These are phyloP conservation scores for Rhizopogon vulgaris DNA, from an alignment of 768 basidiomycete species.

Conservation along the genomic window DNA sequence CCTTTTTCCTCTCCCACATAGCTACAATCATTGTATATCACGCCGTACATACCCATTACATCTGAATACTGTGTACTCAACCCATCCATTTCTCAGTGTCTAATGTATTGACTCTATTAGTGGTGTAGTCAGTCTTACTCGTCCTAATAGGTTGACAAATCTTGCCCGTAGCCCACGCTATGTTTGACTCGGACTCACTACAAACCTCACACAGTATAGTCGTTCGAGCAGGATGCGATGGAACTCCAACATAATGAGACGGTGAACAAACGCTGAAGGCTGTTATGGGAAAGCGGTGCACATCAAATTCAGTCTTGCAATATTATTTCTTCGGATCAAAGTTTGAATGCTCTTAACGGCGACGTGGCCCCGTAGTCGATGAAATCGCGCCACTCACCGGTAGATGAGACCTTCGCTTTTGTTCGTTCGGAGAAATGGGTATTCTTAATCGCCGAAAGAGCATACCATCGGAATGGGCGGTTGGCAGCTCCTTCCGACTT, in stretches of 20 bases:
- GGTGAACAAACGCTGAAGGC: constrained; percentile 35
- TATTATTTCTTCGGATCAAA: constrained; percentile 22
- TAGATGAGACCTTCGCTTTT: constrained; percentile 39
- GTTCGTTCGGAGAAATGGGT: constrained; percentile 34
- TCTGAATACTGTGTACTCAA: background rate
- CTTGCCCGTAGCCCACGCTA: too few species aligned
- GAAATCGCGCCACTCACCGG: constrained; percentile 12
- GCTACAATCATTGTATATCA: background rate
- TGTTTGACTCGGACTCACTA: constrained; percentile 1
- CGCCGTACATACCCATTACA: background rate
- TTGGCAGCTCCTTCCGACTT: constrained; percentile 40
- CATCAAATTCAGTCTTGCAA: constrained; percentile 44
- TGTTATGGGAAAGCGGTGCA: constrained; percentile 36
- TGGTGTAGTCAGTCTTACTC: too few species aligned
- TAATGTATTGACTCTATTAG: background rate
- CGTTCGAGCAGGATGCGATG: constrained; percentile 36
- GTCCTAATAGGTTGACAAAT: too few species aligned
- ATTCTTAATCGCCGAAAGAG: constrained; percentile 33
- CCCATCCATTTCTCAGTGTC: background rate
- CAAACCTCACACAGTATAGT: constrained; percentile 45
- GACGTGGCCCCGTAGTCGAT: constrained; percentile 7
- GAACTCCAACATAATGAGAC: constrained; percentile 37
- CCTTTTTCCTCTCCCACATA: background rate
- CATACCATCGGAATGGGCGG: constrained; percentile 31
- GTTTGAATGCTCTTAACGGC: constrained; percentile 28